Percentiles rank a stretch among this genome's conserved stretches.
These are phyloP conservation scores for Russula vinacea DNA, from an alignment of 768 basidiomycete genomes.

Conservation along the genomic window DNA sequence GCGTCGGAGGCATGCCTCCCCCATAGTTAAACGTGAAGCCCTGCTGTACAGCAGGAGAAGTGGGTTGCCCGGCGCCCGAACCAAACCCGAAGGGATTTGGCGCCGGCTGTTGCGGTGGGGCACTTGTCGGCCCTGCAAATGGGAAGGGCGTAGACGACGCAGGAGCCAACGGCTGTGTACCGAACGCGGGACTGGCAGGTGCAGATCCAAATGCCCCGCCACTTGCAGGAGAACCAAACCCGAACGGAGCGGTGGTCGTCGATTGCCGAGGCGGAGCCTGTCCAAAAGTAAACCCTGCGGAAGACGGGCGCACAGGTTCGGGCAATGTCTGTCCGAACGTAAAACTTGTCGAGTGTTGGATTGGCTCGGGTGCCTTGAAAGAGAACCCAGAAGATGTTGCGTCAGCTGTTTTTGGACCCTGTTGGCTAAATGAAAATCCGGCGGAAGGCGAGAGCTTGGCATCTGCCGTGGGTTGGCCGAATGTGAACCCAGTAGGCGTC, in stretches of 20 bases:
- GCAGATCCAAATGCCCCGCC: constrained; percentile 33
- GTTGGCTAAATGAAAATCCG: constrained; percentile 22
- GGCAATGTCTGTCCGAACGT: constrained; percentile 32
- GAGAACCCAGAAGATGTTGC: constrained; percentile 23
- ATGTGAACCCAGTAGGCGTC: constrained; percentile 19
- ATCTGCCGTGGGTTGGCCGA: constrained; percentile 17
- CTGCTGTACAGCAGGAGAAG: constrained; percentile 36
- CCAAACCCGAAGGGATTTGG: constrained; percentile 37
- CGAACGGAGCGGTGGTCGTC: constrained; percentile 30
- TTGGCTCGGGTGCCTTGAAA: constrained; percentile 27
- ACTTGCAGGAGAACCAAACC: constrained; percentile 32
- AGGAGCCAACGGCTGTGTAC: constrained; percentile 19
- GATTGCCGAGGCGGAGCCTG: constrained; percentile 37
- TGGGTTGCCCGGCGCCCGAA: constrained; percentile 33
- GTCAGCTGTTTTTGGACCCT: constrained; percentile 27
- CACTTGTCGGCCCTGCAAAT: constrained; percentile 35
- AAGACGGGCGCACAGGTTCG: constrained; percentile 39
- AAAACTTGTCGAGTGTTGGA: constrained; percentile 31
- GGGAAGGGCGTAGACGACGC: constrained; percentile 27
- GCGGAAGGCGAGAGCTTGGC: constrained; percentile 19
- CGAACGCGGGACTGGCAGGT: constrained; percentile 29
- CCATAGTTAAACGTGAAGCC: constrained; percentile 33
- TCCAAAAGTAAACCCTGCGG: constrained; percentile 34
- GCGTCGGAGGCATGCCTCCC: constrained; percentile 27
- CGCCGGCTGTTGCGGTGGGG: constrained; percentile 35